Base-by-base conservation (phyloP, 129 eudicot species). In the Rutidosis leptorrhynchoides region DNA sequence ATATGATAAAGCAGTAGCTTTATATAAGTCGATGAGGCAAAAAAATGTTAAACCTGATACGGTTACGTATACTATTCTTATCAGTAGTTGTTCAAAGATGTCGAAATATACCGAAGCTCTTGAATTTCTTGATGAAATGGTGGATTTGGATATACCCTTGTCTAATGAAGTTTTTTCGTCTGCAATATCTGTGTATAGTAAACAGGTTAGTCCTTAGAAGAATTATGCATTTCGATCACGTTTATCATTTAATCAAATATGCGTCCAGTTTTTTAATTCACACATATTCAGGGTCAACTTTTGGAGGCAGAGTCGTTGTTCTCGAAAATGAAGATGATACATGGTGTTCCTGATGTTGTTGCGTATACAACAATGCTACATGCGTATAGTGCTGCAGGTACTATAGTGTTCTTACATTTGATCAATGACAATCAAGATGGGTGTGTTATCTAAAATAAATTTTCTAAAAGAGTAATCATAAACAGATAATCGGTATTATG, bases 1-100 rank as follows among this genome's bases (percentile, higher is more conserved):
- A 14, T 88, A 68, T 77, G 87, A 80, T 32, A 83, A 86, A 80
- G 98, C 96, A 42, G 11, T 84, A 58, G 69, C 61, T 42, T 71
- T 93, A 59, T 84, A 85, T 61, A 72, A 74, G 76, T 59, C 74
- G 35, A 88, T 93, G 96, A 78, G 74, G 80, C 81, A 83, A 64
- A 87, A 84, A 78, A 89, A 76, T 56, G 84, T 89, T 67, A 82
- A 73, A 73, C 90, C 93, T 67, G 99, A 93, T 82, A 74, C 96
- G 16, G 83, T 88, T 77, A 93, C 99, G 0, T 93, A 60, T 71
- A 93, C 69, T 73, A 73, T 93, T 64, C 69, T 93, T 58, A 86
- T 93, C 51, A 93, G 87, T 70, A 93, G 99, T 11, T 88, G 92
- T 80, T 85, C 86, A 74, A 86, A 81, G 83, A 80, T 93, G 95